phyloP scores from a whole-genome alignment of 371 early-diverging fungal species.

The Smittium culicis region DNA sequence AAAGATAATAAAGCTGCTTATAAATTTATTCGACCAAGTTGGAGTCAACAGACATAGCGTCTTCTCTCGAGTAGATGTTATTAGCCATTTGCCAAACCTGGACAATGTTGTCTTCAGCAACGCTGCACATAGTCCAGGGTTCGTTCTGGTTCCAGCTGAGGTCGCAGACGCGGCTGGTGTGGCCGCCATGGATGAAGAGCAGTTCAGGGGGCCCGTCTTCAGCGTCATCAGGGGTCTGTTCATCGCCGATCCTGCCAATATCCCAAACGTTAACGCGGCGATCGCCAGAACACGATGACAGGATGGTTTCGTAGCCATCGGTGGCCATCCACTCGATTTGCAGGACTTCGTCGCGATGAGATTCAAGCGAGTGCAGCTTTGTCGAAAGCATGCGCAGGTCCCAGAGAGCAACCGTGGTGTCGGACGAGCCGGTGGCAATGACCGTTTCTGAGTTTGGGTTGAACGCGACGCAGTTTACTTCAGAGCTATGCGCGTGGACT shows the following conservation, averaged over 20 bases:
- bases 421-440: constrained; percentile 90
- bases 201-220: constrained; percentile 98
- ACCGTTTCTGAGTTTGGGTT: constrained; percentile 75
- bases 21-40: not conserved
- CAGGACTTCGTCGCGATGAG: constrained; percentile 82
- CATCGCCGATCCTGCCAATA: constrained; percentile 79
- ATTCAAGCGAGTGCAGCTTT: constrained; percentile 71
- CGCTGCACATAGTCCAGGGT: constrained; percentile 86
- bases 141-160: constrained; percentile 93
- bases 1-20: no score
- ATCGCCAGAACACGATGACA: constrained; percentile 86
- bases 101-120: constrained; percentile 91
- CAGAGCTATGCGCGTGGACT: constrained; percentile 74
- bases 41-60: not conserved
- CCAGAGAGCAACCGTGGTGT: constrained; percentile 90
- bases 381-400: constrained; percentile 81
- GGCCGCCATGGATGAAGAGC: constrained; percentile 97
- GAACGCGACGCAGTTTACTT: constrained; percentile 88
- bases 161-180: constrained; percentile 92
- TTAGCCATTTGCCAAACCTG: constrained; percentile 98
- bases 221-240: constrained; percentile 89
- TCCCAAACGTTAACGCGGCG: constrained; percentile 95
- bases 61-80: constrained; percentile 27
- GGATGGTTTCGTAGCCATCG: constrained; percentile 75
- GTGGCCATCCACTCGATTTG: constrained; percentile 78